These are phyloP conservation scores for Artemisia argyi DNA, from an alignment of 129 eudicot species.

Conservation along the genomic window DNA sequence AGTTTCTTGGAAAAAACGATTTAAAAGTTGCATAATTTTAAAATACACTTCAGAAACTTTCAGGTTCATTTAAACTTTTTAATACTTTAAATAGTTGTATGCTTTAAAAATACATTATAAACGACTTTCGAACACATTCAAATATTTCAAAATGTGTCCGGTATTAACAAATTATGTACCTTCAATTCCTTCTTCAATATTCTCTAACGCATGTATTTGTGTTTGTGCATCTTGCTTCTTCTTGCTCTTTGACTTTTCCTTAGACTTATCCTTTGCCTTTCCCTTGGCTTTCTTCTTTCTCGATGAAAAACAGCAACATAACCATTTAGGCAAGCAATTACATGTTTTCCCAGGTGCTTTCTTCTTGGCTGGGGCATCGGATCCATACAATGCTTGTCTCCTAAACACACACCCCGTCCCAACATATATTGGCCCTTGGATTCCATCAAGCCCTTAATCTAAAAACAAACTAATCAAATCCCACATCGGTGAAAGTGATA, in stretches of 20 bases:
- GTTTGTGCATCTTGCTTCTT: slow-evolving; percentile 64
- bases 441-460: slow-evolving; percentile 58
- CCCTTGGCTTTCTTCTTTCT: slow-evolving; percentile 58
- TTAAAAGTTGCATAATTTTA: too few relatives aligned
- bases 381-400: slow-evolving; percentile 30
- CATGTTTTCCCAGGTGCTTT: slow-evolving; percentile 84
- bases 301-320: slow-evolving; percentile 54
- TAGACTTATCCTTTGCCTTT: slow-evolving; percentile 36
- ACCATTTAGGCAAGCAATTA: slow-evolving; percentile 38
- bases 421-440: slow-evolving; percentile 49
- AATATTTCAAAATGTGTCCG: too few relatives aligned
- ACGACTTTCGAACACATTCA: too few relatives aligned
- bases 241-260: slow-evolving; percentile 40
- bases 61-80: too few relatives aligned
- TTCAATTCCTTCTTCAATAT: slow-evolving; percentile 93
- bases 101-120: too few relatives aligned
- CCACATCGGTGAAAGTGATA: too few relatives aligned
- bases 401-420: slow-evolving; percentile 84
- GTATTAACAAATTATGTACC: slow-evolving; percentile 22
- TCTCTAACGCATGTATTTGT: slow-evolving; percentile 80
- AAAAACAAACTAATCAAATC: too few relatives aligned
- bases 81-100: too few relatives aligned
- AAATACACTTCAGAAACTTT: too few relatives aligned
- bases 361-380: slow-evolving; percentile 73
- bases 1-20: too few relatives aligned